Percentiles rank a stretch among this genome's conserved stretches.
Evolutionary conservation across 257 asterid species (phyloP).

Genomic region (Nicotiana benthamiana): DNA sequence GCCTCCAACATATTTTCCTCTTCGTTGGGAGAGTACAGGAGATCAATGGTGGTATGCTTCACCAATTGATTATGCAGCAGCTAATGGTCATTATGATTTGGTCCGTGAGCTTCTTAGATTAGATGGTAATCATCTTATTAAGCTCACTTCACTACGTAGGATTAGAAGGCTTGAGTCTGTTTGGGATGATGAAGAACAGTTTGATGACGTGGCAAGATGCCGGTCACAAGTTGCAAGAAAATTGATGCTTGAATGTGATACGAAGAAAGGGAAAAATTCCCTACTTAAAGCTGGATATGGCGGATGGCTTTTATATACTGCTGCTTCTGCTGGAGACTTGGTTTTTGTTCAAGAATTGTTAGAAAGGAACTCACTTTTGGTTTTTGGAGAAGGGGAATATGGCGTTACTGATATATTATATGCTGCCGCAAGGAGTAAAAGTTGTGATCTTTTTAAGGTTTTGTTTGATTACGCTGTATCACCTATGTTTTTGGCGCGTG

Average conservation of each 20-base stretch:
- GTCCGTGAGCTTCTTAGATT: conserved; percentile 86
- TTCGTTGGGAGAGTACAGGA: conserved; percentile 98
- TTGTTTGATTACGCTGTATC: conserved; percentile 56
- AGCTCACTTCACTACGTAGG: conserved; percentile 76
- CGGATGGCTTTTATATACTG: conserved; percentile 93
- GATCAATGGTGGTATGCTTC: conserved; percentile 99
- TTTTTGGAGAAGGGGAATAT: conserved; percentile 88
- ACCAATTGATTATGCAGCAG: conserved; percentile 95
- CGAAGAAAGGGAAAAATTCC: conserved; percentile 51
- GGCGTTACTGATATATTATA: conserved; percentile 82
- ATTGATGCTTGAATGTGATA: conserved; percentile 55
- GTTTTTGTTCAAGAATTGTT: conserved; percentile 58
- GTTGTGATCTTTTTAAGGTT: conserved; percentile 46
- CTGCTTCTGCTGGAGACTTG: conserved; percentile 89
- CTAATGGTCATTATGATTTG: conserved; percentile 87
- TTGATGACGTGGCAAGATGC: conserved; percentile 64
- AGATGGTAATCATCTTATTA: conserved; percentile 82
- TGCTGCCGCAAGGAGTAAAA: conserved; percentile 84
- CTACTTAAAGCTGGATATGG: conserved; percentile 75
- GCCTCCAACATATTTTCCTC: conserved; percentile 78
- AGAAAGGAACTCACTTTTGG: conserved; percentile 67
- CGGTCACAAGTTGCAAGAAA: conserved; percentile 64
- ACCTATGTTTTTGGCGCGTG: conserved; percentile 44
- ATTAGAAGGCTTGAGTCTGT: conserved; percentile 94
- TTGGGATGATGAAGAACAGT: conserved; percentile 94